Percentiles rank a stretch among this genome's conserved stretches.
phyloP scores from a whole-genome alignment of 768 basidiomycete genomes.

The Cubamyces sp. region DNA sequence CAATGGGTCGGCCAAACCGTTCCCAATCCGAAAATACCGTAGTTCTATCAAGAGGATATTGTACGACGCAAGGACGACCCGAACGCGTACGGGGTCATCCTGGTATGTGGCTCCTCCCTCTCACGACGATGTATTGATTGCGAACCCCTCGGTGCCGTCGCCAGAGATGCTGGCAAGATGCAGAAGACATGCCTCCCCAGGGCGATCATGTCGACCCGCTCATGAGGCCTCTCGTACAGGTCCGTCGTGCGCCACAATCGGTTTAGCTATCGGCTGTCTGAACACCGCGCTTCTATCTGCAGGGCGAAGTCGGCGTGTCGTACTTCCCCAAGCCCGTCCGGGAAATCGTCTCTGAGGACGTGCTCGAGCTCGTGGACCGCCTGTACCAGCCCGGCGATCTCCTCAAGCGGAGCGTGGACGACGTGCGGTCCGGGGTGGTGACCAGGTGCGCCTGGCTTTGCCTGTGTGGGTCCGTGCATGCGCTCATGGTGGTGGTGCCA shows the following conservation, averaged over 20 bases:
- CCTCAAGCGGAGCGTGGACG: conserved; percentile 78
- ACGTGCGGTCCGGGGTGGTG: conserved; percentile 78
- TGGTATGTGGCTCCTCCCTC: conserved; percentile 48
- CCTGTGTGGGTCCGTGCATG: not conserved
- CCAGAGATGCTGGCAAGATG: conserved; percentile 89
- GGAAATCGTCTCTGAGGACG: conserved; percentile 72
- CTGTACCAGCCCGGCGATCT: conserved; percentile 78
- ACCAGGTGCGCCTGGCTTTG: conserved; percentile 35
- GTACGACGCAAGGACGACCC: conserved; percentile 42
- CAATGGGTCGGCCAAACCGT: too few relatives aligned
- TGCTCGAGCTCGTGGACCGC: conserved; percentile 75
- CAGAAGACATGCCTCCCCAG: conserved; percentile 64
- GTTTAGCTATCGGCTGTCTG: not conserved
- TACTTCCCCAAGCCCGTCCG: conserved; percentile 59
- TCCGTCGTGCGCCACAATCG: conserved; percentile 2
- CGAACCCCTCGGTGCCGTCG: conserved; percentile 5
- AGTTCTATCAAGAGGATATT: conserved; percentile 48
- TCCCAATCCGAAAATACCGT: not conserved
- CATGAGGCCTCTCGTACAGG: conserved; percentile 66
- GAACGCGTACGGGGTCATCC: conserved; percentile 58
- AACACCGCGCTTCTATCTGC: not conserved
- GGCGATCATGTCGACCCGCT: conserved; percentile 62
- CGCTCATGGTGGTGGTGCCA: not conserved
- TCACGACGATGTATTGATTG: not conserved
- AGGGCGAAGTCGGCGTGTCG: conserved; percentile 84